Evolutionary conservation across 2,329 filamentous ascomycete genomes (phyloP).

Genomic region (Aspergillus phoenicis): DNA sequence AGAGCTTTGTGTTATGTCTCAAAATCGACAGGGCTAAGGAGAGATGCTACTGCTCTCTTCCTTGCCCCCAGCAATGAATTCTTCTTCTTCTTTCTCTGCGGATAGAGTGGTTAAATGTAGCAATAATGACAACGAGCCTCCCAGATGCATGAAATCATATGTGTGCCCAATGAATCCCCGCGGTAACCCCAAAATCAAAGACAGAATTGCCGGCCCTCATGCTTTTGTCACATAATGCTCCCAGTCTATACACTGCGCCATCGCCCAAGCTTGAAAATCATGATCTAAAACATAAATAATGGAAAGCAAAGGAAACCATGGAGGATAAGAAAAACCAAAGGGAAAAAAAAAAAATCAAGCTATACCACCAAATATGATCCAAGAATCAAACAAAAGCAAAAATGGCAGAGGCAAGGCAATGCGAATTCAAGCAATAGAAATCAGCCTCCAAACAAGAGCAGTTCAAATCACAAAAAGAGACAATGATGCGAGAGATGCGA

Average conservation of each 20-base stretch:
- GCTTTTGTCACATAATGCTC: conserved; percentile 40
- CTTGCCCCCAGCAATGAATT: not conserved
- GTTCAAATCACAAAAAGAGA: conserved; percentile 8
- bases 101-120: conserved; percentile 3
- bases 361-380: conserved; percentile 4
- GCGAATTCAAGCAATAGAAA: not conserved
- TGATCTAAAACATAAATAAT: conserved; percentile 24
- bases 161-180: conserved; percentile 32
- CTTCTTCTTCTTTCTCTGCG: not conserved
- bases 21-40: not conserved
- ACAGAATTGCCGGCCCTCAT: conserved; percentile 27
- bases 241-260: conserved; percentile 42
- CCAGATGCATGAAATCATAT: conserved; percentile 39
- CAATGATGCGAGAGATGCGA: conserved; percentile 11
- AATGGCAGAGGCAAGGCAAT: not conserved
- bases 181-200: conserved; percentile 22
- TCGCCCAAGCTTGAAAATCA: conserved; percentile 28
- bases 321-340: conserved; percentile 3
- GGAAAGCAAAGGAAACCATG: conserved; percentile 12
- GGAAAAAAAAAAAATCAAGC: conserved; percentile 3
- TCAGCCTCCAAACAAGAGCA: conserved; percentile 5
- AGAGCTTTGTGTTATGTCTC: not conserved
- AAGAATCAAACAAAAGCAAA: conserved; percentile 4
- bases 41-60: not conserved
- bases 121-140: conserved; percentile 32